A percentile compares a stretch with the other conserved stretches of the same genome.
phyloP scores from a whole-genome alignment of 768 basidiomycete species.

The Serendipita vermifera region DNA sequence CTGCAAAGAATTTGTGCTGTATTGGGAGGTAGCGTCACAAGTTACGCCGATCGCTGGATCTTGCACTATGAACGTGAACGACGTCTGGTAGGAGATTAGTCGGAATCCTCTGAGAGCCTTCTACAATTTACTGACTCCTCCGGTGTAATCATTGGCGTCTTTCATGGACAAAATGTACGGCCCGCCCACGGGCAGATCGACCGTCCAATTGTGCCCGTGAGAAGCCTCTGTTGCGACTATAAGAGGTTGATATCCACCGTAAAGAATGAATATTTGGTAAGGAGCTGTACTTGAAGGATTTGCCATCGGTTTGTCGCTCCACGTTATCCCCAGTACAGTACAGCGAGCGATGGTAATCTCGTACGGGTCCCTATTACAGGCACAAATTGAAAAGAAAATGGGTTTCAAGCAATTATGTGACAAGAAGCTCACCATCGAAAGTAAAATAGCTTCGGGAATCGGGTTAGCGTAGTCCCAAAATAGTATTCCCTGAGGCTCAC shows the following conservation, averaged over 20 bases:
- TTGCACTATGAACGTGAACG: too few relatives aligned
- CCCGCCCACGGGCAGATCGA: background rate
- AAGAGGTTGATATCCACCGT: background rate
- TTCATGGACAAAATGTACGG: background rate
- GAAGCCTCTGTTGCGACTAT: background rate
- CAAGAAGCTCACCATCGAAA: background rate
- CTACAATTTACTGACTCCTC: background rate
- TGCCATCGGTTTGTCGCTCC: background rate
- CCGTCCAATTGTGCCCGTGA: background rate
- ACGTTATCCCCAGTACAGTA: background rate
- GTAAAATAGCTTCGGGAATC: background rate
- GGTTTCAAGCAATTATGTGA: background rate
- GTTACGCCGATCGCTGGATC: too few relatives aligned
- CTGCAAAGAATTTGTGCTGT: too few relatives aligned
- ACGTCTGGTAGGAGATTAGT: too few relatives aligned
- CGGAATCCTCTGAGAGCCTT: too few relatives aligned
- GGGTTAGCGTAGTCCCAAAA: background rate
- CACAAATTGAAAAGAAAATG: too few relatives aligned
- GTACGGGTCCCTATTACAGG: background rate
- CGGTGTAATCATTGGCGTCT: background rate
- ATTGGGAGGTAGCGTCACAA: too few relatives aligned
- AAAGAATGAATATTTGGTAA: background rate
- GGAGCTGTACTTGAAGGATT: background rate
- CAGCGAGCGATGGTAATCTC: background rate
- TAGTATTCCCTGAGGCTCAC: background rate